Evolutionary conservation across 2,329 filamentous ascomycete species (phyloP).

Genomic region (Diplodia sapinea): DNA sequence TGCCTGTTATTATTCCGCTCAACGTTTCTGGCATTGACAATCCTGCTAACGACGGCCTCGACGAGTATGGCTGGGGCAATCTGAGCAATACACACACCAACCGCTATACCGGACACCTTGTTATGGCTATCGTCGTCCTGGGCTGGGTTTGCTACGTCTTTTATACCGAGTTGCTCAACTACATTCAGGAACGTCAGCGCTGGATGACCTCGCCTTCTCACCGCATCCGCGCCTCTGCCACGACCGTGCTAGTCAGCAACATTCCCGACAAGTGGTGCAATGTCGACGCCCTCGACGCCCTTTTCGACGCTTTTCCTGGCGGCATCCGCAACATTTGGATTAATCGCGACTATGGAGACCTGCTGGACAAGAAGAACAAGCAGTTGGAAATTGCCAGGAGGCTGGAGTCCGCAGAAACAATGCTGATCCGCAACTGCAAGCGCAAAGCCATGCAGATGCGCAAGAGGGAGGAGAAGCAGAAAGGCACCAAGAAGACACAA

Average conservation of each 20-base stretch:
- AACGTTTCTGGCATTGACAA: slow-evolving; percentile 77
- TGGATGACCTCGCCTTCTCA: slow-evolving; percentile 95
- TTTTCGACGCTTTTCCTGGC: slow-evolving; percentile 96
- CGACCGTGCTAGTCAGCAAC: slow-evolving; percentile 88
- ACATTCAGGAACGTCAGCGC: slow-evolving; percentile 91
- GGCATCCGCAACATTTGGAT: slow-evolving; percentile 97
- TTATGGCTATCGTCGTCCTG: slow-evolving; percentile 79
- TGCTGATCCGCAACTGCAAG: slow-evolving; percentile 73
- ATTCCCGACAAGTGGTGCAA: slow-evolving; percentile 92
- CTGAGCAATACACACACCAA: slow-evolving; percentile 66
- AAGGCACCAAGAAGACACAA: slow-evolving; percentile 8
- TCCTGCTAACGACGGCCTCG: slow-evolving; percentile 61
- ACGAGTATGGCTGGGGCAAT: slow-evolving; percentile 87
- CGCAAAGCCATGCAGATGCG: slow-evolving; percentile 40
- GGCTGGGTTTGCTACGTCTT: slow-evolving; percentile 86
- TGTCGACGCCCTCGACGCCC: slow-evolving; percentile 75
- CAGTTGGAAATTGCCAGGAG: slow-evolving; percentile 72
- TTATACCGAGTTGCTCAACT: slow-evolving; percentile 83
- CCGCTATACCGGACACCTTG: slow-evolving; percentile 82
- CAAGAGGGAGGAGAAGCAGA: slow-evolving; percentile 17
- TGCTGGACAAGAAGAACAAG: slow-evolving; percentile 82
- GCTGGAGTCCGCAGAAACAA: slow-evolving; percentile 83
- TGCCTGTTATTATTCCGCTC: slow-evolving; percentile 85
- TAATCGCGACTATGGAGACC: slow-evolving; percentile 82
- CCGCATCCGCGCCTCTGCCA: slow-evolving; percentile 88